These are phyloP conservation scores for Bipolaris oryzae DNA, from an alignment of 2,329 filamentous ascomycete species.

Conservation along the genomic window DNA sequence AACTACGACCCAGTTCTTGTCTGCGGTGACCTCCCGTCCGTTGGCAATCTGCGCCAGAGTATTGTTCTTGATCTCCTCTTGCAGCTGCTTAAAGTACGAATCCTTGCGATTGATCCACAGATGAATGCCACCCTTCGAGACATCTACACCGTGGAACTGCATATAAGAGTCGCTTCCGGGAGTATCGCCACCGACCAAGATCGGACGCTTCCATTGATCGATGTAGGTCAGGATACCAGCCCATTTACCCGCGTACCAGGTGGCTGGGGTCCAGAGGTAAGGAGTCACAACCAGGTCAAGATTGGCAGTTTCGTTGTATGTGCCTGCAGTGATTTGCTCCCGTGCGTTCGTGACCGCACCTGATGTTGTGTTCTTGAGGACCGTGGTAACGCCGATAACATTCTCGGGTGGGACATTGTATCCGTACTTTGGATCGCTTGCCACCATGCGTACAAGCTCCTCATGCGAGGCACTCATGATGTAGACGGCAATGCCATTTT, in stretches of 20 bases:
- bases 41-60: slow-evolving; percentile 34
- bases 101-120: slow-evolving; percentile 38
- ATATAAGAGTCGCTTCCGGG: slow-evolving; percentile 42
- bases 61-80: slow-evolving; percentile 32
- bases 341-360: slow-evolving; percentile 36
- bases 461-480: slow-evolving; percentile 40
- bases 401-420: slow-evolving; percentile 40
- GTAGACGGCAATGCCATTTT: slow-evolving; percentile 39
- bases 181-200: slow-evolving; percentile 37
- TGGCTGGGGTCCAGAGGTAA: slow-evolving; percentile 41
- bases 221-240: slow-evolving; percentile 41
- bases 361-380: slow-evolving; percentile 35
- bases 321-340: slow-evolving; percentile 34
- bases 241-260: slow-evolving; percentile 43
- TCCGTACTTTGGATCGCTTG: slow-evolving; percentile 41
- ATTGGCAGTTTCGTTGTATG: slow-evolving; percentile 33
- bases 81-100: slow-evolving; percentile 25
- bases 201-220: slow-evolving; percentile 39
- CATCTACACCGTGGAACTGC: slow-evolving; percentile 40
- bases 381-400: slow-evolving; percentile 40
- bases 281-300: slow-evolving; percentile 34
- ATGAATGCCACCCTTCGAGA: slow-evolving; percentile 36
- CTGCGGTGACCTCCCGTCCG: slow-evolving; percentile 35
- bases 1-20: slow-evolving; percentile 42
- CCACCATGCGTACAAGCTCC: slow-evolving; percentile 42